Base-by-base conservation (phyloP, 2,329 filamentous ascomycete genomes). In the Cryphonectria japonica region DNA sequence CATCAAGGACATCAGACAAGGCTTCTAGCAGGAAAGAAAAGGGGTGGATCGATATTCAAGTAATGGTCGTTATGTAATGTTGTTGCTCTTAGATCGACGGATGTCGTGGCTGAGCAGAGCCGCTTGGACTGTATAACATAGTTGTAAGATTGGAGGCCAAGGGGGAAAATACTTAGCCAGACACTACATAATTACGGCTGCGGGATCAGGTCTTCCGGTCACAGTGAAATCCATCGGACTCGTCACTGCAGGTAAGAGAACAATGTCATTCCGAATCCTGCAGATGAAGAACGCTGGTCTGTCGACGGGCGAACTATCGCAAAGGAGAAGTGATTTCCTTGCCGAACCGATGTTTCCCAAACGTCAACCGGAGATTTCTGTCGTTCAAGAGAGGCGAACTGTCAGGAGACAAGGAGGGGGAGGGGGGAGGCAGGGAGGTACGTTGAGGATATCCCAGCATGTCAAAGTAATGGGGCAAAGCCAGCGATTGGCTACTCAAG, bases 401-500 rank as follows among this genome's bases (percentile, higher is more conserved):
- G 59, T n/a, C 37, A 43, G n/a, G 26, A 5, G 9, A 50, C 34
- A 50, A 22, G n/a, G 16, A 50, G 46, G n/a, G 16, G 46, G 46
- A 9, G 22, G 46, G 22, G 0, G 9, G 46, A 19, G 8, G 37
- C 26, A 26, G 26, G 26, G 26, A 26, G 37, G 37, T 34, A 14
- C 57, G 26, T 41, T 62, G 19, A 62, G 61, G n/a, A 32, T 13
- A 46, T n/a, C 61, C 61, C n/a, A 64, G 61, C 39, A 32, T 64
- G 39, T 64, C 61, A 64, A 26, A 46, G 16, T n/a, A n/a, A 22
- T 16, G 14, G 32, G 22, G 61, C 14, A n/a, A 22, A 13, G n/a
- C 39, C 39, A 29, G 61, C 61, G 61, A 64, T 64, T 64, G 61
- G 61, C 61, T 46, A 8, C 14, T 64, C 61, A 29, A 64, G 39